Conservation (phyloP, 768 basidiomycete genomes). For the Podaxis sp. region DNA sequence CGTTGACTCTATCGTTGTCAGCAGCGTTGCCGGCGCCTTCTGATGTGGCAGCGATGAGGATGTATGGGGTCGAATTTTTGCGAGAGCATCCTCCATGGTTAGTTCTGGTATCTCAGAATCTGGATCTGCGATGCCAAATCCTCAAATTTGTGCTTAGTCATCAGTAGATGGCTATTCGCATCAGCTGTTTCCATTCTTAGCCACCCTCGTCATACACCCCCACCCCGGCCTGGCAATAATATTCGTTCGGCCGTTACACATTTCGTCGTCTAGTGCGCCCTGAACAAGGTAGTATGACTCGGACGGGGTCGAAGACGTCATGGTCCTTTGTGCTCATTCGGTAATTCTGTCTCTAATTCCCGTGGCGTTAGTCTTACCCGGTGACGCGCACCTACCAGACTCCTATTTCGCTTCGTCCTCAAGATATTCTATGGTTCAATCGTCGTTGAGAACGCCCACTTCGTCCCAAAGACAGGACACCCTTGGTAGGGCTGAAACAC, state of each 20-base stretch:
- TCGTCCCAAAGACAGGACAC: conserved; percentile 68
- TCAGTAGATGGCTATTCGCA: background rate
- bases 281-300: conserved; percentile 9
- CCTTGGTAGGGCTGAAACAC: conserved; percentile 56
- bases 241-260: background rate
- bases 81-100: conserved; percentile 63
- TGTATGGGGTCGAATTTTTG: conserved; percentile 86
- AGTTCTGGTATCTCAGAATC: conserved; percentile 4
- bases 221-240: too few relatives aligned
- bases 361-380: background rate
- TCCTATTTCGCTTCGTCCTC: conserved; percentile 79
- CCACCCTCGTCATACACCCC: background rate
- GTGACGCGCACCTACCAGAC: conserved; percentile 33
- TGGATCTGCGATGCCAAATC: conserved; percentile 9
- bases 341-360: conserved; percentile 30
- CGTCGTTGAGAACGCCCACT: conserved; percentile 74
- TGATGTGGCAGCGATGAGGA: conserved; percentile 83
- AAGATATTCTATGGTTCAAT: conserved; percentile 91
- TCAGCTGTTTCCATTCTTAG: conserved; percentile 4
- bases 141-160: conserved; percentile 22
- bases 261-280: background rate
- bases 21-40: conserved; percentile 83
- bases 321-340: conserved; percentile 63
- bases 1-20: conserved; percentile 82
- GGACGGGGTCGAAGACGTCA: conserved; percentile 36